These are phyloP conservation scores for Neurospora tetrasperma DNA, from an alignment of 495 filamentous ascomycete species.

Conservation along the genomic window DNA sequence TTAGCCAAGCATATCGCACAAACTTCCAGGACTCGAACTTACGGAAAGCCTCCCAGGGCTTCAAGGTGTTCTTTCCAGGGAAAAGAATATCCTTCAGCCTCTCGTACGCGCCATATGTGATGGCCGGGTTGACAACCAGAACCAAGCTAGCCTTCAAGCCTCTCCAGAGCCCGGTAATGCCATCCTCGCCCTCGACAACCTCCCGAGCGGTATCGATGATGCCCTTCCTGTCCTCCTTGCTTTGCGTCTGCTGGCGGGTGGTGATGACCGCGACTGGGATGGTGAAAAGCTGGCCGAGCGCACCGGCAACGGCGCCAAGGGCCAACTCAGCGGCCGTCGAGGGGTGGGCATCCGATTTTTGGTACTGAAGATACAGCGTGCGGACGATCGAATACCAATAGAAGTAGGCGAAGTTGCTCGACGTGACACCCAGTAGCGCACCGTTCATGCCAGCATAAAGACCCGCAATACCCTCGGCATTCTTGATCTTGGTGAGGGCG, in stretches of 20 bases:
- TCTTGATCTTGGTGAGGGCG: slow-evolving; percentile 75
- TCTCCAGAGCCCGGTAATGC: slow-evolving; percentile 81
- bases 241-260: slow-evolving; percentile 88
- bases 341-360: slow-evolving; percentile 51
- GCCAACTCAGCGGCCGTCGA: slow-evolving; percentile 79
- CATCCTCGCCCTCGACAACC: slow-evolving; percentile 84
- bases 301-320: slow-evolving; percentile 81
- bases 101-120: slow-evolving; percentile 97
- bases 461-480: slow-evolving; percentile 69
- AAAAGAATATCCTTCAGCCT: slow-evolving; percentile 72
- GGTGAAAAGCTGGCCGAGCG: slow-evolving; percentile 89
- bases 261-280: slow-evolving; percentile 94
- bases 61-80: slow-evolving; percentile 64
- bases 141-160: slow-evolving; percentile 95
- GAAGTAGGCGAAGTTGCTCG: slow-evolving; percentile 98
- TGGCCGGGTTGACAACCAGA: slow-evolving; percentile 90
- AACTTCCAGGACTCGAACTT: slow-evolving; percentile 27
- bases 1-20: neutral
- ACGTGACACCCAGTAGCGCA: slow-evolving; percentile 81
- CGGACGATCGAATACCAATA: slow-evolving; percentile 97
- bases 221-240: slow-evolving; percentile 72
- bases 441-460: slow-evolving; percentile 86
- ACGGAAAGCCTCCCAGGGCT: slow-evolving; percentile 86
- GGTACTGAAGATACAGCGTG: slow-evolving; percentile 64
- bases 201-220: slow-evolving; percentile 81